Evolutionary conservation across 2,329 filamentous ascomycete species (phyloP).

Genomic region (Botrytis cinerea): DNA sequence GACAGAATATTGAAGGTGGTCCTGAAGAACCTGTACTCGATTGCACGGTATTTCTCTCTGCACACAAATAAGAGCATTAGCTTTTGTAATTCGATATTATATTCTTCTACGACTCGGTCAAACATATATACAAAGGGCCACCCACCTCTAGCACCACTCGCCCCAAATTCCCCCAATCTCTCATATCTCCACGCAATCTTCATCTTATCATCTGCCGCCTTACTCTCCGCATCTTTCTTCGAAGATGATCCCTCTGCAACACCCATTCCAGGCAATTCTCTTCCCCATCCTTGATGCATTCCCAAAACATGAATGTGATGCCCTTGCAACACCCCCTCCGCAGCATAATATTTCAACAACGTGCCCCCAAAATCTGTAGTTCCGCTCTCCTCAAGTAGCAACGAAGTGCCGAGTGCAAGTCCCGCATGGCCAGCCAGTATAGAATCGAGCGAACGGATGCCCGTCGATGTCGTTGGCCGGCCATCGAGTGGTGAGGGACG

Average conservation of each 20-base stretch:
- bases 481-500: constrained; percentile 89
- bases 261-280: constrained; percentile 75
- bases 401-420: constrained; percentile 74
- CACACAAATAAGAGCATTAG: constrained; percentile 22
- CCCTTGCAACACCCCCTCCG: constrained; percentile 88
- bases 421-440: constrained; percentile 86
- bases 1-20: constrained; percentile 57
- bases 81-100: constrained; percentile 25
- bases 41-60: constrained; percentile 35
- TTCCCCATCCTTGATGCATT: constrained; percentile 74
- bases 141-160: constrained; percentile 50
- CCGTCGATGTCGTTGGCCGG: constrained; percentile 85
- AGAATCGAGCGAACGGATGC: constrained; percentile 80
- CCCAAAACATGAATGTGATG: constrained; percentile 87
- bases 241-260: constrained; percentile 48
- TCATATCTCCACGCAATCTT: constrained; percentile 99
- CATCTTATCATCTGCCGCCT: constrained; percentile 71
- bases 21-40: constrained; percentile 24
- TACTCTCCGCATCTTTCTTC: constrained; percentile 44
- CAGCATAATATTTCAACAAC: constrained; percentile 84
- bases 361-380: constrained; percentile 92
- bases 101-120: constrained; percentile 20
- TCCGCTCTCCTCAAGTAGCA: constrained; percentile 84
- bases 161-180: constrained; percentile 68
- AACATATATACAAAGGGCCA: constrained; percentile 57